These are phyloP conservation scores for Aspergillus unguis DNA, from an alignment of 2,329 filamentous ascomycete genomes.

Conservation along the genomic window DNA sequence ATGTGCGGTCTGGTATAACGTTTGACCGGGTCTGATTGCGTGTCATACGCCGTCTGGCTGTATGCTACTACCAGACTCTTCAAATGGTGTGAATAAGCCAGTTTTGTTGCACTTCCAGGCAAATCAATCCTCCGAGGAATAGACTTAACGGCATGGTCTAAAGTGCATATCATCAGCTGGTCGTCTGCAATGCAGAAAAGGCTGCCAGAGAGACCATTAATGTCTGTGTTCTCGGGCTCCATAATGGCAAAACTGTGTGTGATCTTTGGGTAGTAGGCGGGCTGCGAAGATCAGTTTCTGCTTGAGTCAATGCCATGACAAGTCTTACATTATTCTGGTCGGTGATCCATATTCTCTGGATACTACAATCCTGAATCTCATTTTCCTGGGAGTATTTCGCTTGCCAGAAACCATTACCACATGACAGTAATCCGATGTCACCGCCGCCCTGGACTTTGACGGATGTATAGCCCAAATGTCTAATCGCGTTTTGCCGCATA, in stretches of 20 bases:
- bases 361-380: conserved; percentile 23
- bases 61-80: conserved; percentile 51
- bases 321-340: conserved; percentile 41
- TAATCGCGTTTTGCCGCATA: conserved; percentile 29
- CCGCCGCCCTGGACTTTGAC: conserved; percentile 33
- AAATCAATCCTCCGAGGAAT: conserved; percentile 41
- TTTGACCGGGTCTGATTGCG: conserved; percentile 27
- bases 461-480: conserved; percentile 36
- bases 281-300: conserved; percentile 26
- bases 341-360: conserved; percentile 41
- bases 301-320: background rate
- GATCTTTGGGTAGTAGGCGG: conserved; percentile 36
- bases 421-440: conserved; percentile 33
- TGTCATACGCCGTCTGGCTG: conserved; percentile 26
- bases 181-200: conserved; percentile 49
- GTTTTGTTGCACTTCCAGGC: conserved; percentile 41
- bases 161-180: conserved; percentile 47
- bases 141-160: conserved; percentile 42
- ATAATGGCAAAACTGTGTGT: conserved; percentile 38
- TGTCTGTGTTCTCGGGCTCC: conserved; percentile 21
- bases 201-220: conserved; percentile 37
- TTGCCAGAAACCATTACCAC: conserved; percentile 39
- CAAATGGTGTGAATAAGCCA: conserved; percentile 46
- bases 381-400: conserved; percentile 27
- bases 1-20: conserved; percentile 34